phyloP scores from a whole-genome alignment of 768 basidiomycete genomes.

The Candolleomyces efflorescens region DNA sequence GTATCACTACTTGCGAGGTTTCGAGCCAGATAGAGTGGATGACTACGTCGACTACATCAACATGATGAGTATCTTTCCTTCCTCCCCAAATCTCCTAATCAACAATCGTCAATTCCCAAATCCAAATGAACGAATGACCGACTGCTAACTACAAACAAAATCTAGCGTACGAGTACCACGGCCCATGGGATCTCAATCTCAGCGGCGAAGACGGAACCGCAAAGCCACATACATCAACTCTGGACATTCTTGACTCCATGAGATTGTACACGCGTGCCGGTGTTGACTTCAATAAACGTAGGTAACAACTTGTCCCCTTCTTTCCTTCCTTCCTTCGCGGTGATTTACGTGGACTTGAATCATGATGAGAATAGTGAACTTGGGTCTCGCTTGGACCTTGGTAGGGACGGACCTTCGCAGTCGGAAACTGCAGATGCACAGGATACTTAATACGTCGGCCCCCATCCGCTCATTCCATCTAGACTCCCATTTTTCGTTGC shows the following conservation, averaged over 20 bases:
- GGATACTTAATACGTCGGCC: not conserved
- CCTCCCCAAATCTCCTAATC: no score
- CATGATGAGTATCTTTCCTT: constrained; percentile 18
- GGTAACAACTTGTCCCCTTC: no score
- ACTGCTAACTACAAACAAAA: no score
- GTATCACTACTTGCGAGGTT: constrained; percentile 18
- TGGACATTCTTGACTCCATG: constrained; percentile 17
- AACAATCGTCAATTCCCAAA: no score
- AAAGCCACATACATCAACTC: constrained; percentile 18
- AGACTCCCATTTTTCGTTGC: no score
- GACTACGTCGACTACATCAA: constrained; percentile 15
- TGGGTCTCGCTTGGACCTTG: constrained; percentile 20
- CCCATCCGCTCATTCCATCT: no score
- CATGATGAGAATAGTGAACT: no score
- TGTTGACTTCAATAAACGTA: constrained; percentile 13
- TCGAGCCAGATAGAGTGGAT: constrained; percentile 20
- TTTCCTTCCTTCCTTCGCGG: not conserved
- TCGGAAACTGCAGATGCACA: constrained; percentile 1
- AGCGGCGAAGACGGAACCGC: constrained; percentile 15
- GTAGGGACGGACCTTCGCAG: constrained; percentile 16
- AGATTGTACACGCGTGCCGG: constrained; percentile 15
- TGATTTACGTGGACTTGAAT: no score
- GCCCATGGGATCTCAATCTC: constrained; percentile 19
- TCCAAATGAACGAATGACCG: no score
- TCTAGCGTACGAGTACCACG: constrained; percentile 20